These are phyloP conservation scores for Haplosporangium gracile DNA, from an alignment of 192 early-diverging fungal species.

Conservation along the genomic window DNA sequence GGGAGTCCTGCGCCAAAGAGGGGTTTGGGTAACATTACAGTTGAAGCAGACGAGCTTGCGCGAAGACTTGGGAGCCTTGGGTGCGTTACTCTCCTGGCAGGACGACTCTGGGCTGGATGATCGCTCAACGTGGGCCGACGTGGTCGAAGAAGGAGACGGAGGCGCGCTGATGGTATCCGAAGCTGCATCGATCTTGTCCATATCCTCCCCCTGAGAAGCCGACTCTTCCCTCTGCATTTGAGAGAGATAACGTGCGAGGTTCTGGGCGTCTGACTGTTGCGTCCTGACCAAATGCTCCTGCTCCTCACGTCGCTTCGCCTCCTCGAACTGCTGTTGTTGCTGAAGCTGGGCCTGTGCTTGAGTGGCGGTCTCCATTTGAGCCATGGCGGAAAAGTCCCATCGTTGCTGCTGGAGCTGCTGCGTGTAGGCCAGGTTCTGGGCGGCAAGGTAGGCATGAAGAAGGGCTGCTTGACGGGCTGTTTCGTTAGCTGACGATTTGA, in stretches of 20 bases:
- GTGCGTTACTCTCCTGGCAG: not conserved
- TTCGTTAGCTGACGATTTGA: constrained; percentile 19
- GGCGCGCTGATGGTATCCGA: constrained; percentile 20
- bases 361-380: constrained; percentile 9
- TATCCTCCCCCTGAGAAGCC: constrained; percentile 2
- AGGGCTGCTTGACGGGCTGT: constrained; percentile 51
- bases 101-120: constrained; percentile 32
- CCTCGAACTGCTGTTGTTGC: constrained; percentile 10
- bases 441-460: constrained; percentile 46
- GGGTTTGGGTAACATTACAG: constrained; percentile 81
- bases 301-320: constrained; percentile 7
- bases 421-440: constrained; percentile 23
- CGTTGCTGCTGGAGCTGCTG: constrained; percentile 27
- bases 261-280: constrained; percentile 43
- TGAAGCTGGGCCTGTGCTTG: constrained; percentile 18
- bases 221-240: constrained; percentile 29
- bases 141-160: constrained; percentile 28
- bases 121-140: constrained; percentile 30
- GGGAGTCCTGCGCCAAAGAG: constrained; percentile 83
- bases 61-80: constrained; percentile 44
- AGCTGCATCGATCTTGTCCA: constrained; percentile 16
- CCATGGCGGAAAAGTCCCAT: constrained; percentile 10
- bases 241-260: constrained; percentile 47
- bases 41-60: constrained; percentile 76
- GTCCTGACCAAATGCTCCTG: constrained; percentile 18